Base-by-base conservation (phyloP, 345 rosid species). In the Cochlearia excelsa region DNA sequence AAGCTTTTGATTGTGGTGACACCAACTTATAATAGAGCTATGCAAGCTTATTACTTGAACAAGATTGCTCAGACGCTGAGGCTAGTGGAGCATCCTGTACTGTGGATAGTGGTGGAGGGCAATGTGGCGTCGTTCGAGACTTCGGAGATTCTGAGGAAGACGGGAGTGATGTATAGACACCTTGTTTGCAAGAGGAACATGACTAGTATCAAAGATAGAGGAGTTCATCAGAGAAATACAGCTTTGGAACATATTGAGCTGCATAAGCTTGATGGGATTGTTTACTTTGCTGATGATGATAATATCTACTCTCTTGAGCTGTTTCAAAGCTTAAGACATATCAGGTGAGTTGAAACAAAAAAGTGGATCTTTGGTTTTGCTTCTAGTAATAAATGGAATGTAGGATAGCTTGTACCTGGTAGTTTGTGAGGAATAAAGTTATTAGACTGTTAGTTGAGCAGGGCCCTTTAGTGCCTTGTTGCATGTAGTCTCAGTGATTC, bases 21-120 rank as follows among this genome's bases (percentile, higher is more conserved):
- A 26, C 90, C 96, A 41, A 92, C 98, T 26, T 86, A 84, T 65
- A 80, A 84, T 51, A 76, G 96, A 45, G 95, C 84, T 39, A 55
- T 78, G 68, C 98, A 92, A 66, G 95, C 83, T 2, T 92, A 83
- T 60, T 84, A 74, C 61, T 69, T 92, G 64, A 84, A 73, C 68
- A 80, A 93, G 68, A 43, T 92, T 57, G 90, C 84, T 53, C 98
- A 92, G 55, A 80, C 82, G 30, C 59, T 92, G 77, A 79, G 84
- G 76, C 79, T 88, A 9, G 93, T 86, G 61, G 77, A 70, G 59
- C 84, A 88, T 11, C 98, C 98, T 26, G 11, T 92, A 44, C 69
- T 92, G 62, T 92, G 98, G 98, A 80, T 92, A 37, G 96, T 88
- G 73, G 98, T 88, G 61, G 98, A 92, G 70, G 80, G 74, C 49